These are phyloP conservation scores for Yamadazyma sp. DNA, from an alignment of 1,139 yeast genomes.

Conservation along the genomic window DNA sequence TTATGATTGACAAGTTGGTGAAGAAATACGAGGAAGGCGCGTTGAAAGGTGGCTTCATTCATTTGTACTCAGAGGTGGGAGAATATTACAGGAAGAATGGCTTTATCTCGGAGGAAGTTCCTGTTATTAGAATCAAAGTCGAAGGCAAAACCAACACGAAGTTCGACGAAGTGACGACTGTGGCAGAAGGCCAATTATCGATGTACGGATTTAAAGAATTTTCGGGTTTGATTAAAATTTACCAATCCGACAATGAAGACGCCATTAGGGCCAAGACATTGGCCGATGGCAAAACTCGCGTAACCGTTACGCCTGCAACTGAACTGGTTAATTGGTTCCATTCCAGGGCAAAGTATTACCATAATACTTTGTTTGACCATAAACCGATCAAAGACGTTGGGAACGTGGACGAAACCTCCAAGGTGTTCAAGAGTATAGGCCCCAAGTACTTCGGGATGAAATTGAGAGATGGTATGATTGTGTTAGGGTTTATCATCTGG, in stretches of 20 bases:
- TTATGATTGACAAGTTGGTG: slow-evolving; percentile 54
- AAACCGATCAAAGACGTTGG: neutral
- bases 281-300: slow-evolving; percentile 29
- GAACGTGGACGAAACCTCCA: slow-evolving; percentile 21
- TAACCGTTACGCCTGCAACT: slow-evolving; percentile 29
- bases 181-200: slow-evolving; percentile 28
- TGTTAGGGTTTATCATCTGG: slow-evolving; percentile 39
- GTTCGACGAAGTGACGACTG: slow-evolving; percentile 16
- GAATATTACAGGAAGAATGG: slow-evolving; percentile 63
- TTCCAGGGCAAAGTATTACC: slow-evolving; percentile 38
- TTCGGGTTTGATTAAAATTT: slow-evolving; percentile 23
- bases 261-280: slow-evolving; percentile 19
- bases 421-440: slow-evolving; percentile 21
- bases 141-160: neutral
- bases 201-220: slow-evolving; percentile 34
- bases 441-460: slow-evolving; percentile 36
- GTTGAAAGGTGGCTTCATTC: slow-evolving; percentile 43
- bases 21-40: slow-evolving; percentile 22
- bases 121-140: slow-evolving; percentile 11
- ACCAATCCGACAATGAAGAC: slow-evolving; percentile 20
- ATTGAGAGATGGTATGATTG: slow-evolving; percentile 16
- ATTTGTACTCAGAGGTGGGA: slow-evolving; percentile 73
- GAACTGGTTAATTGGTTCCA: slow-evolving; percentile 47
- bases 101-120: slow-evolving; percentile 52
- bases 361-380: slow-evolving; percentile 25